Base-by-base conservation (phyloP, 371 early-diverging fungal species). In the Blyttiomyces sp. region DNA sequence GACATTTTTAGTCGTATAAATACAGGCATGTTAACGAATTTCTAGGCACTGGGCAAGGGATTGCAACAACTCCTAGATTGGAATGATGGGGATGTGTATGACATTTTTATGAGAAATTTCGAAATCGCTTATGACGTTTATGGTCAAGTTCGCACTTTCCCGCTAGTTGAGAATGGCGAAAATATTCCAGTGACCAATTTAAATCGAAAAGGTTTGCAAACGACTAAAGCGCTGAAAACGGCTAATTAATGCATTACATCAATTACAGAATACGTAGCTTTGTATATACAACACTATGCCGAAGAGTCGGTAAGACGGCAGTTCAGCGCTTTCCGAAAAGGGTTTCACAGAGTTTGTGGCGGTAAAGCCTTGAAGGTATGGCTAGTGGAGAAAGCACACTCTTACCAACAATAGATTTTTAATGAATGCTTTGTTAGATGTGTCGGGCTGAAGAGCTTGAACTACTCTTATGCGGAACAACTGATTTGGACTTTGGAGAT, bases 71-170 rank as follows among this genome's bases (percentile, higher is more conserved):
- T 96, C 2, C 72, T 96, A 48, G 81, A 84, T 27, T 94, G 90
- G 89, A 56, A 85, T 65, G 82, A 83, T 32, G 88, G 85, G 0
- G 89, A 91, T 63, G 95, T 98, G 1, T 88, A 89, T 52, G 83
- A 88, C 50, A 82, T 86, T 2, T 93, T 96, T 68, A 80, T 90
- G 51, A 81, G 92, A 27, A 81, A 83, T 2, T 96, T 95, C 73
- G 91, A 76, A 58, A 76, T 80, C 49, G 67, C 68, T 23, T 74
- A 71, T 56, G 74, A 76, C 9, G 66, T 73, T 0, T 79, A 71
- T 43, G 75, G 77, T 3, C 68, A 70, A 28, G 74, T 77, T 23
- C 70, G 60, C 50, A 77, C 73, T 4, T 67, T 75, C 50, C 76
- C 77, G 30, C 76, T 88, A 32, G 71, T 85, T 6, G 55, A 63